Conservation (phyloP, 2,329 filamentous ascomycete species). For the Aureobasidium sp. region DNA sequence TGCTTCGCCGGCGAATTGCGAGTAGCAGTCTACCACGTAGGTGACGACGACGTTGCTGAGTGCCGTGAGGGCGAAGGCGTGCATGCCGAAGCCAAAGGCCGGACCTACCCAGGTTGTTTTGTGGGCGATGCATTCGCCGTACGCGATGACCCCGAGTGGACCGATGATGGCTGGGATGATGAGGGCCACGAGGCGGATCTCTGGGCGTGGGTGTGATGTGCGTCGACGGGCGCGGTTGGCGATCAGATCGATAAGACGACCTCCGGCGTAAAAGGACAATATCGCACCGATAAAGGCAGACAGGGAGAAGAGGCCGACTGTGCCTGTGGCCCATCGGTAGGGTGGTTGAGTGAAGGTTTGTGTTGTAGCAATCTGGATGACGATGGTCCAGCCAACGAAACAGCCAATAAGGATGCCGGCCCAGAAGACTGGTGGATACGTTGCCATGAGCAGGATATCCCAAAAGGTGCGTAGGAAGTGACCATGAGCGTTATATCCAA, state of each 20-base stretch:
- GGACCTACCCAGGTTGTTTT: constrained; percentile 18
- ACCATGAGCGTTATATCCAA: constrained; percentile 16
- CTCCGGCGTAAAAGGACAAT: constrained; percentile 20
- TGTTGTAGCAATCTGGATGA: constrained; percentile 20
- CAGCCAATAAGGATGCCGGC: constrained; percentile 18
- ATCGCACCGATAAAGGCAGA: constrained; percentile 20
- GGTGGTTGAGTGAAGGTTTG: constrained; percentile 17
- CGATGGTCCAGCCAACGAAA: constrained; percentile 23
- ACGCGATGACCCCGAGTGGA: constrained; percentile 26
- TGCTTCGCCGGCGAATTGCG: constrained; percentile 21
- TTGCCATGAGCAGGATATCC: constrained; percentile 19
- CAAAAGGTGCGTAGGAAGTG: constrained; percentile 17
- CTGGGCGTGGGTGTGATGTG: constrained; percentile 20
- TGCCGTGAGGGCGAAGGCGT: constrained; percentile 25
- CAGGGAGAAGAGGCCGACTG: constrained; percentile 20
- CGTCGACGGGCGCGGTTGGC: constrained; percentile 21
- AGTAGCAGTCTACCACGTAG: constrained; percentile 24
- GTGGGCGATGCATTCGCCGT: constrained; percentile 21
- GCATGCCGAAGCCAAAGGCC: constrained; percentile 23
- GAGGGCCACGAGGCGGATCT: constrained; percentile 22
- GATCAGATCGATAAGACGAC: constrained; percentile 23
- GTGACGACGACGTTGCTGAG: constrained; percentile 23
- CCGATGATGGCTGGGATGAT: constrained; percentile 21
- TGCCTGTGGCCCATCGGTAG: constrained; percentile 18
- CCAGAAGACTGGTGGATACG: constrained; percentile 21